Conservation (phyloP, 768 basidiomycete genomes). For the Lactarius evosmus region DNA sequence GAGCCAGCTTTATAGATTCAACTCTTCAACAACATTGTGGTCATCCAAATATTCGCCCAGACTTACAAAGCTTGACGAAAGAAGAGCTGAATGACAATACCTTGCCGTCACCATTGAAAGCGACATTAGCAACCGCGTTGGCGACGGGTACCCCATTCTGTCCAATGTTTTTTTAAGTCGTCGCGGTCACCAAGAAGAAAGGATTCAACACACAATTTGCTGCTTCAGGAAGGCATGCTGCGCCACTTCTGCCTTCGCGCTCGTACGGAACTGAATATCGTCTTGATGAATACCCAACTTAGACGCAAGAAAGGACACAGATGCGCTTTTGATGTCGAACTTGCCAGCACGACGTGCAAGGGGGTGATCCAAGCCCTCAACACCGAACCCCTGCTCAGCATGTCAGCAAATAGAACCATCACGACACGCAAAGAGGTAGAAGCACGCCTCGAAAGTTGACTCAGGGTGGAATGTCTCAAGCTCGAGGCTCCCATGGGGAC, state of each 20-base stretch:
- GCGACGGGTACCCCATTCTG: conserved; percentile 39
- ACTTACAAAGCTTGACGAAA: conserved; percentile 44
- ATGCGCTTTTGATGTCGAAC: conserved; percentile 29
- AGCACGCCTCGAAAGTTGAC: conserved; percentile 31
- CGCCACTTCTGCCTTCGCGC: conserved; percentile 25
- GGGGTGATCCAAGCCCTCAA: conserved; percentile 30
- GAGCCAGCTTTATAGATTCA: conserved; percentile 18
- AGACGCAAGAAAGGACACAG: conserved; percentile 31
- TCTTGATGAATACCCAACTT: conserved; percentile 28
- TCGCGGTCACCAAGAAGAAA: not conserved
- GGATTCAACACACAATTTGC: conserved; percentile 26
- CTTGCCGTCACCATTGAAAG: conserved; percentile 42
- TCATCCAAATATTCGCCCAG: not conserved
- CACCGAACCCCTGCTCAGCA: conserved; percentile 31
- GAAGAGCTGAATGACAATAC: conserved; percentile 46
- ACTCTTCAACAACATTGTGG: not conserved
- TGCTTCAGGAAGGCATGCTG: conserved; percentile 31
- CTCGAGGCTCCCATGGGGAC: conserved; percentile 22
- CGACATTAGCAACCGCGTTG: conserved; percentile 46
- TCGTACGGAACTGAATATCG: conserved; percentile 26
- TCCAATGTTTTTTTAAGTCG: not conserved
- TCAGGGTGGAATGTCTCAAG: conserved; percentile 33
- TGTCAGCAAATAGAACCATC: not conserved
- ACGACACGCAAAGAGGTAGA: not conserved
- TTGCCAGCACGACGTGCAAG: conserved; percentile 28